phyloP scores from a whole-genome alignment of 2,329 filamentous ascomycete species.

The Ophiocordyceps camponoti-floridani region DNA sequence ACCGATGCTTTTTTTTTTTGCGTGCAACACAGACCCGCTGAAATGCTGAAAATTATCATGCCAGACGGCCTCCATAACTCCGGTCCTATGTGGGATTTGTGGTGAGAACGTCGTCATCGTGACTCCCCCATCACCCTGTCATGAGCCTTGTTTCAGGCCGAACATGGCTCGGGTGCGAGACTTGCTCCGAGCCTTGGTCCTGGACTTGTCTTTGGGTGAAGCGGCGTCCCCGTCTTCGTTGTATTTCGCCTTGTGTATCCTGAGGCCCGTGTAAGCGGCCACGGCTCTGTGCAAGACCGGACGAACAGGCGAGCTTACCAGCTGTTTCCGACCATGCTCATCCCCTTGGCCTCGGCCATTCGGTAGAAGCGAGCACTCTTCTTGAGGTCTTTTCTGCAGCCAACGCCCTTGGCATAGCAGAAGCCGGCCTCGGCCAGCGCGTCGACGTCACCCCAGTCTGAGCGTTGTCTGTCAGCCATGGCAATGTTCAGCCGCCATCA shows the following conservation, averaged over 20 bases:
- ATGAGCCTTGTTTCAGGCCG: constrained; percentile 21
- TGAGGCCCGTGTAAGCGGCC: constrained; percentile 15
- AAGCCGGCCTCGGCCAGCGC: constrained; percentile 88
- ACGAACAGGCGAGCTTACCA: constrained; percentile 45
- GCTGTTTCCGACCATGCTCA: constrained; percentile 96
- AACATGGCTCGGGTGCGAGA: constrained; percentile 61
- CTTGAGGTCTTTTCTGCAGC: constrained; percentile 90
- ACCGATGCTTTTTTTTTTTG: not conserved
- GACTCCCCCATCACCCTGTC: not conserved
- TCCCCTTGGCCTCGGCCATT: constrained; percentile 76
- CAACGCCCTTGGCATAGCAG: constrained; percentile 85
- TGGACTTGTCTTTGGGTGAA: constrained; percentile 21
- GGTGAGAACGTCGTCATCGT: not conserved
- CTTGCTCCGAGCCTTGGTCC: constrained; percentile 57
- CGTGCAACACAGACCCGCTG: not conserved
- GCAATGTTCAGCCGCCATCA: not conserved
- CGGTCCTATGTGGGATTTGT: not conserved
- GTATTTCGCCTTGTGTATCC: constrained; percentile 96
- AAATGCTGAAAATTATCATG: not conserved
- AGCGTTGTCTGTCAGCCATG: not conserved
- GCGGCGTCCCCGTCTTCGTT: constrained; percentile 39
- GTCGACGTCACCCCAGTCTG: constrained; percentile 85
- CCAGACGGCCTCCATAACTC: not conserved
- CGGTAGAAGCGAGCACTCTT: constrained; percentile 87
- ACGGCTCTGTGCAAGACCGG: not conserved